phyloP scores from a whole-genome alignment of 805 yeast genomes.

The Suhomyces sp. region DNA sequence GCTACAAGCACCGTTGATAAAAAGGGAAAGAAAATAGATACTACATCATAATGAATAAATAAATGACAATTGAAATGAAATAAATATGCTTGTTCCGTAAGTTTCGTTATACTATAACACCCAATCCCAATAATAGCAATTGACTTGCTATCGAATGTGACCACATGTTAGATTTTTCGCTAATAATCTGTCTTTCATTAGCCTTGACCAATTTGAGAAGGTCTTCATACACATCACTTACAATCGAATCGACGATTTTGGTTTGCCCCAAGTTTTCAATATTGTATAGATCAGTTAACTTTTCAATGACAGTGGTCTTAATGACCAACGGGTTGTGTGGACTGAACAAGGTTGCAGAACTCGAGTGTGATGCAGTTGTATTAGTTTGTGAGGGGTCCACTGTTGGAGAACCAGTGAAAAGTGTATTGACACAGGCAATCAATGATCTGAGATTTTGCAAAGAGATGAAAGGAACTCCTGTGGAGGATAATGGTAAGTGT shows the following conservation, averaged over 20 bases:
- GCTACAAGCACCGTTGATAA: slow-evolving; percentile 24
- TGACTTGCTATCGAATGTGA: slow-evolving; percentile 60
- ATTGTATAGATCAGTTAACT: slow-evolving; percentile 36
- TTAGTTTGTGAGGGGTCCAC: neutral
- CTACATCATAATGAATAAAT: neutral
- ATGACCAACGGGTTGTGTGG: slow-evolving; percentile 27
- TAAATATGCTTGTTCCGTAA: neutral
- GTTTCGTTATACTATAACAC: slow-evolving; percentile 47
- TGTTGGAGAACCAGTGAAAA: slow-evolving; percentile 1
- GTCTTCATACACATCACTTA: slow-evolving; percentile 58
- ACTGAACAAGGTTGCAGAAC: neutral
- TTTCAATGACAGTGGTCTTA: slow-evolving; percentile 41
- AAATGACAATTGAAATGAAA: neutral
- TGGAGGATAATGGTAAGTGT: slow-evolving; percentile 47
- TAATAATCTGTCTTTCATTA: slow-evolving; percentile 47
- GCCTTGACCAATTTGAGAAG: slow-evolving; percentile 50
- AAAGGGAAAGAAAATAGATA: slow-evolving; percentile 15
- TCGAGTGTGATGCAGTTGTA: neutral
- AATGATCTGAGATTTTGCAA: slow-evolving; percentile 59
- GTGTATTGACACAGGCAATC: slow-evolving; percentile 53
- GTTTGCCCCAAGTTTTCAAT: slow-evolving; percentile 38
- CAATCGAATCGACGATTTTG: slow-evolving; percentile 47
- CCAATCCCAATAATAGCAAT: slow-evolving; percentile 54
- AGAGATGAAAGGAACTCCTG: slow-evolving; percentile 54
- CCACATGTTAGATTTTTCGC: slow-evolving; percentile 51